Base-by-base conservation (phyloP, 2,329 filamentous ascomycete genomes). In the Exserohilum turcica region DNA sequence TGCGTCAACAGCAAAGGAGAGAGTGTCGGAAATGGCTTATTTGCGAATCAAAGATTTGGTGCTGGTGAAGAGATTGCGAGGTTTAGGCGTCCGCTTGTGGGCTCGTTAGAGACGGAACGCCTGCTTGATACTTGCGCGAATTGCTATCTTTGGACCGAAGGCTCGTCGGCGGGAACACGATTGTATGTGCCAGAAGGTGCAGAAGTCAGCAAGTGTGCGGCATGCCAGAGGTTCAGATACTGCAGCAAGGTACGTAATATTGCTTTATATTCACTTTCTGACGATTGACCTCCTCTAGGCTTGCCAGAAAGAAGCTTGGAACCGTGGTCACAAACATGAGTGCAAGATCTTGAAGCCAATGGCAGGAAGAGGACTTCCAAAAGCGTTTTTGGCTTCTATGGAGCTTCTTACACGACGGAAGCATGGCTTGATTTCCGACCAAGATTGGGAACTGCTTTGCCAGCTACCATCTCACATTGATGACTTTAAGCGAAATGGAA, bases 251-350 rank as follows among this genome's bases (percentile, higher is more conserved):
- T 85, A 67, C 43, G 76, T 6, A 37, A 6, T 44, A 10, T 5
- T 33, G 15, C 16, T 42, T 6, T 28, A 40, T 13, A 12, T 45
- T 15, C 15, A 29, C 13, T 9, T 13, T n/a, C 12, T 19, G 36
- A 6, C 16, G 16, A 38, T 48, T 66, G 31, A 66, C 5, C 6
- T 9, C 6, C 18, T 10, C 12, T 38, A 86, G 82, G 72, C 65
- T 24, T 88, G 85, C 66, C 85, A 88, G 73, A 72, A 76, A 37
- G 77, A 79, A 61, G 80, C 84, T 21, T 88, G 85, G 85, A 81
- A 79, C 45, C 75, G 78, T 15, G 76, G 77, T 8, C 85, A 88
- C 73, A 85, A 84, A 48, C 71, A 80, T 52, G 84, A 87, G 70
- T 88, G 85, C 64, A 77, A 79, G 24, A 76, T 82, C 6, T 80